Base-by-base conservation (phyloP, 1,284 basidiomycete species). In the Rhodotorula sp. region DNA sequence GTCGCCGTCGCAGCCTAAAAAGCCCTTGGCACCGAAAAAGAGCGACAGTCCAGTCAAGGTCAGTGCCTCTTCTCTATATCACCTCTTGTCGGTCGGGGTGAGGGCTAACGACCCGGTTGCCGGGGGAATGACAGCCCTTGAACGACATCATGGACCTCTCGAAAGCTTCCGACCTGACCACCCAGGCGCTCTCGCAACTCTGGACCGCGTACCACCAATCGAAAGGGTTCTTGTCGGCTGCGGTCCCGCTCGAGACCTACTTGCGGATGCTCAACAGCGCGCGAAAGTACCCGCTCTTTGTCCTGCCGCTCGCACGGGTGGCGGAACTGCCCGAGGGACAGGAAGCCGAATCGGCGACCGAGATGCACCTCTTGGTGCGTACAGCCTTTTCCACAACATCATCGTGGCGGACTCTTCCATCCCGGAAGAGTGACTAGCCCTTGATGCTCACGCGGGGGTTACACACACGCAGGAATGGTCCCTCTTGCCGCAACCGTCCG, bases 201-300 rank as follows among this genome's bases (percentile, higher is more conserved):
- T 97, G 94, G 94, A 90, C 87, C n/a, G 86, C 90, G 0, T 97
- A 93, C 78, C 93, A 97, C 80, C 86, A 87, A 23, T 89, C 92
- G 14, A 86, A 88, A 59, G 91, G 92, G 12, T 93, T 86, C 79
- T 85, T 97, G 26, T 93, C 89, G 69, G 93, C 93, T 0, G 84
- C 88, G 5, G 84, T 97, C 18, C 88, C 93, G 0, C 76, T 88
- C 58, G 83, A 85, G 8, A 85, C 87, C n/a, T 95, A 95, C 82
- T 79, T 85, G 50, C 85, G 85, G 73, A 90, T 97, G 89, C 78
- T 87, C 31, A 77, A 78, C 28, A 81, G 86, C 31, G 91, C 88
- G 6, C 66, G 68, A 19, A 84, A 83, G 75, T 92, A 90, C 79
- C 88, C 90, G 0, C 82, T 85, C 56, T 95, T 95, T 78, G 85